Percentiles rank a stretch among this genome's conserved stretches.
Conservation (phyloP, 371 early-diverging fungal genomes). For the Mucor plumbeus region DNA sequence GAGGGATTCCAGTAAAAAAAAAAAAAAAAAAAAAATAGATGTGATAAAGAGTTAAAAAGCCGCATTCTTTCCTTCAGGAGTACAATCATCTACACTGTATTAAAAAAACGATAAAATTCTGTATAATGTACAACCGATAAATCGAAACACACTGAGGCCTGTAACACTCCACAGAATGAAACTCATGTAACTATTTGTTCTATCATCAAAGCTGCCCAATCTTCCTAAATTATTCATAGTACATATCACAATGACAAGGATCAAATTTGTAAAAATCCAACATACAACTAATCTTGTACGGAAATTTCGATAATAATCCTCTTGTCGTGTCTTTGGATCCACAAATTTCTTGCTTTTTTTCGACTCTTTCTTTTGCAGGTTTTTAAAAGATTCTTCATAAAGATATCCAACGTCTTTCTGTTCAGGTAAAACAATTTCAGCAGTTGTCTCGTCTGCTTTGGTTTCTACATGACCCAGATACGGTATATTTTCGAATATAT, state of each 20-base stretch:
- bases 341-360: constrained; percentile 32
- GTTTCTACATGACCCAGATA: constrained; percentile 57
- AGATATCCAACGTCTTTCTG: constrained; percentile 67
- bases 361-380: constrained; percentile 33
- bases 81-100: constrained; percentile 59
- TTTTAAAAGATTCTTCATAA: constrained; percentile 69
- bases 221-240: constrained; percentile 31
- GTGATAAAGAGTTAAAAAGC: constrained; percentile 9
- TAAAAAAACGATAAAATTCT: constrained; percentile 18
- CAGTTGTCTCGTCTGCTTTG: constrained; percentile 44
- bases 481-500: constrained; percentile 59
- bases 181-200: constrained; percentile 60
- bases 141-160: constrained; percentile 74
- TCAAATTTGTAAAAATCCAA: constrained; percentile 85
- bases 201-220: constrained; percentile 51
- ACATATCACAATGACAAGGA: constrained; percentile 64
- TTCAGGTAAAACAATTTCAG: constrained; percentile 67
- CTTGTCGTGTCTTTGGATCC: constrained; percentile 75
- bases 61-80: constrained; percentile 38
- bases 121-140: constrained; percentile 76
- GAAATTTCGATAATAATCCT: constrained; percentile 86
- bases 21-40: background rate
- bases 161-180: constrained; percentile 88
- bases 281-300: constrained; percentile 79
- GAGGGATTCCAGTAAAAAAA: background rate